Conservation (phyloP, 495 filamentous ascomycete species). For the Aspergillus conjunctus region DNA sequence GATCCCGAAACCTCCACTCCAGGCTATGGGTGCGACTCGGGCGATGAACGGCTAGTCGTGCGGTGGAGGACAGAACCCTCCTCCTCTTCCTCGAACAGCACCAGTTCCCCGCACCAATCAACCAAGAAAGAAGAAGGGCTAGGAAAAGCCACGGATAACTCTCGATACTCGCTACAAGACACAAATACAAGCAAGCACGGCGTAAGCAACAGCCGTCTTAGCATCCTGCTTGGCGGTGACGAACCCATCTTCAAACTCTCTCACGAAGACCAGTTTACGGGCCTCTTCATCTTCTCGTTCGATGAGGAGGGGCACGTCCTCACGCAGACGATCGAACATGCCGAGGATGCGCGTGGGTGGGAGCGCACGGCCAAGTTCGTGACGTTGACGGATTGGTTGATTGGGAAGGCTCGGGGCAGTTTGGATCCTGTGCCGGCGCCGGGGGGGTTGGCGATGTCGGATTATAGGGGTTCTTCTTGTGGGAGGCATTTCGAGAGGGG, state of each 20-base stretch:
- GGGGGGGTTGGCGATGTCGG: slow-evolving; percentile 36
- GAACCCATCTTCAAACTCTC: slow-evolving; percentile 71
- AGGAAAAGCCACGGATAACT: background rate
- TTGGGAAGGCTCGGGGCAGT: slow-evolving; percentile 61
- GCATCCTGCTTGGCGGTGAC: slow-evolving; percentile 57
- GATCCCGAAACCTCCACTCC: background rate
- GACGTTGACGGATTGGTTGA: slow-evolving; percentile 84
- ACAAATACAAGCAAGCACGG: slow-evolving; percentile 23
- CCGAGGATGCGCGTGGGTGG: slow-evolving; percentile 73
- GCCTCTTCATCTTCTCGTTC: slow-evolving; percentile 94
- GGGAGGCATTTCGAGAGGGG: background rate
- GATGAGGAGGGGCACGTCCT: slow-evolving; percentile 83
- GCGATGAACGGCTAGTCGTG: slow-evolving; percentile 79
- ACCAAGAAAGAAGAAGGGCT: background rate
- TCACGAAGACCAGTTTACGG: slow-evolving; percentile 58
- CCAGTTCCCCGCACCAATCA: background rate
- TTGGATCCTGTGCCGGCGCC: slow-evolving; percentile 41
- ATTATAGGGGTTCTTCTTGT: slow-evolving; percentile 11
- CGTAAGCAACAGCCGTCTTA: slow-evolving; percentile 44
- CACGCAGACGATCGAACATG: slow-evolving; percentile 91
- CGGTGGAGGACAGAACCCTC: slow-evolving; percentile 71
- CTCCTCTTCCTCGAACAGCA: background rate
- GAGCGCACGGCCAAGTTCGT: slow-evolving; percentile 74
- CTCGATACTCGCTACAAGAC: background rate
- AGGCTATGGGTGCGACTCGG: slow-evolving; percentile 37